Evolutionary conservation across 768 basidiomycete species (phyloP), one percentile per base, ranked within the genome.

Genomic region (Phylloporus sp.): DNA sequence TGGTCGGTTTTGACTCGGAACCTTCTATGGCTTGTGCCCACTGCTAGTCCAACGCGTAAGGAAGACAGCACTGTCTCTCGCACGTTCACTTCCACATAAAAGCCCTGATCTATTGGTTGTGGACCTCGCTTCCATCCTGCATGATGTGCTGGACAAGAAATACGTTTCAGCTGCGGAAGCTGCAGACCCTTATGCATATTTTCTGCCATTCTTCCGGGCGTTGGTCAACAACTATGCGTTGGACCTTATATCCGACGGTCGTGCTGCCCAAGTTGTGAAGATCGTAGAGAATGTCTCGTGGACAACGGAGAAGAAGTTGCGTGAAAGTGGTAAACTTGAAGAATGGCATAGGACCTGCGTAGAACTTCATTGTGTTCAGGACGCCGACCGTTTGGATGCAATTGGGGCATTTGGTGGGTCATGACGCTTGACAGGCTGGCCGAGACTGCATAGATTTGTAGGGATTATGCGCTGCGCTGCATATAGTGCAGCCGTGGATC

Each of bases 91-190:
- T 27, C 55, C 69, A 8, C 54, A 72, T 9, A 65, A 70, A 12
- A 70, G 70, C 36, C 82, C 84, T 3, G 89, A 95, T 71, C 68
- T 93, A 2, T 71, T 94, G 20, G 78, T 82, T 6, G 79, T 95
- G 22, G 92, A 95, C 67, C 73, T 95, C 42, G 86, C 88, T 27
- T 87, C 93, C n/a, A 78, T 95, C 34, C 79, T 95, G 40, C 93
- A 95, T 61, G 92, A 95, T 67, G 77, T 93, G 36, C 73, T 90
- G 29, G 89, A 91, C 77, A 89, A 87, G 72, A 91, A 92, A 73
- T 91, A 92, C 62, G 83, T 85, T 16, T 72, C 82, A 2, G 66
- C 75, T 12, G 75, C 73, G 49, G 68, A 80, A 59, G 78, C 80
- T 12, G 73, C 78, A 16, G 81, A 88, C 63, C 80, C 85, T 6